These are phyloP conservation scores for Suhomyces taliae DNA, from an alignment of 1,139 yeast species.

Conservation along the genomic window DNA sequence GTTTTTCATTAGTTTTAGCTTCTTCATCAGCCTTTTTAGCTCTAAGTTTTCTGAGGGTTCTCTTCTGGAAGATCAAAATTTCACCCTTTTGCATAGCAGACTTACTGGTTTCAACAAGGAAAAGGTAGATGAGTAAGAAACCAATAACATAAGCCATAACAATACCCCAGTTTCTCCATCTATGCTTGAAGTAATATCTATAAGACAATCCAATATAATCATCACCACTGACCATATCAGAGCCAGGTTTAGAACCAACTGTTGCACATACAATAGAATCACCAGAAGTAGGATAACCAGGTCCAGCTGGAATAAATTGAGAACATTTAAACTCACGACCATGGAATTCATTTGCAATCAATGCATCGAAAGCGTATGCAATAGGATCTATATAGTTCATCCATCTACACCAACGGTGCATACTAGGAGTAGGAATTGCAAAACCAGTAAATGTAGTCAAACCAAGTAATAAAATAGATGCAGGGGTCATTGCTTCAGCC, in stretches of 20 bases:
- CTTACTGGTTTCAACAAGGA: constrained; percentile 36
- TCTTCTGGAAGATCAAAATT: constrained; percentile 36
- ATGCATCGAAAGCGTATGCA: constrained; percentile 55
- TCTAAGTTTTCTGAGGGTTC: constrained; percentile 19
- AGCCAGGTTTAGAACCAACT: constrained; percentile 40
- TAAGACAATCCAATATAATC: constrained; percentile 36
- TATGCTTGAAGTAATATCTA: constrained; percentile 22
- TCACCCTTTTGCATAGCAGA: constrained; percentile 43
- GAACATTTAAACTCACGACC: constrained; percentile 45
- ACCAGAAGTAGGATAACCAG: constrained; percentile 17
- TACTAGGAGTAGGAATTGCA: constrained; percentile 54
- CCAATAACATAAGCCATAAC: constrained; percentile 41
- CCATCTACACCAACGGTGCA: constrained; percentile 70
- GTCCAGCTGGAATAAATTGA: constrained; percentile 23
- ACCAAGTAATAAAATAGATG: constrained; percentile 54
- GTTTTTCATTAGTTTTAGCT: constrained; percentile 2
- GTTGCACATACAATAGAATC: constrained; percentile 12
- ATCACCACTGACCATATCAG: constrained; percentile 47
- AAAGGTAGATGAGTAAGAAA: constrained; percentile 21
- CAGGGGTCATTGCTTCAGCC: constrained; percentile 61
- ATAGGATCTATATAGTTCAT: constrained; percentile 58
- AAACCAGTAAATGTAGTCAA: constrained; percentile 61
- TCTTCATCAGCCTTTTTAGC: constrained; percentile 11
- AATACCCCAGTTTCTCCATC: constrained; percentile 37
- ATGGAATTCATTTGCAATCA: constrained; percentile 54